Percentiles rank a stretch among this genome's conserved stretches.
phyloP scores from a whole-genome alignment of 1,284 basidiomycete genomes.

The Puccinia triticina region DNA sequence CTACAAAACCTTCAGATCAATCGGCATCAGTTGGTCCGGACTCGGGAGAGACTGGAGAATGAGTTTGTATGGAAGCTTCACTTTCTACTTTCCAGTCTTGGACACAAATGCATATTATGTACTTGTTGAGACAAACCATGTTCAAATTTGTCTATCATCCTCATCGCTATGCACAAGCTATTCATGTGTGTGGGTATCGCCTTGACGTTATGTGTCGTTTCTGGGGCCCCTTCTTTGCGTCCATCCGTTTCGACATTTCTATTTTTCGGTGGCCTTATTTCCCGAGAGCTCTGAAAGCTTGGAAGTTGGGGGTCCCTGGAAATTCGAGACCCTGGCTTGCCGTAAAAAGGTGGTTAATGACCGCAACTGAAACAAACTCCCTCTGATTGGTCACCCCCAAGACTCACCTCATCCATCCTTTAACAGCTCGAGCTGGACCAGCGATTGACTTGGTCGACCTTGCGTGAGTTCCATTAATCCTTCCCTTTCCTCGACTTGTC shows the following conservation, averaged over 20 bases:
- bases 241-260: too few species aligned
- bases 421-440: neutral
- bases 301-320: neutral
- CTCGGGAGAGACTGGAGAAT: too few species aligned
- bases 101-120: neutral
- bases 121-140: neutral
- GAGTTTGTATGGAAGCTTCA: neutral
- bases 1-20: too few species aligned
- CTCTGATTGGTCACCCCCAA: neutral
- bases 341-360: neutral
- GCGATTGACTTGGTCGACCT: neutral
- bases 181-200: conserved; percentile 1
- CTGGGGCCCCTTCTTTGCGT: neutral
- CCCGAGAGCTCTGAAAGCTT: neutral
- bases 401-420: neutral
- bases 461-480: neutral
- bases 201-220: conserved; percentile 9
- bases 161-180: conserved; percentile 2
- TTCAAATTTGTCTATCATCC: neutral
- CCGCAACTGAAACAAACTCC: neutral
- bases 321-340: neutral
- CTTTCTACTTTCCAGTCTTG: neutral
- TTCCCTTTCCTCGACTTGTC: too few species aligned
- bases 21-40: neutral
- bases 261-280: neutral